Evolutionary conservation across 345 rosid species (phyloP).

Genomic region (Dovyalis caffra): DNA sequence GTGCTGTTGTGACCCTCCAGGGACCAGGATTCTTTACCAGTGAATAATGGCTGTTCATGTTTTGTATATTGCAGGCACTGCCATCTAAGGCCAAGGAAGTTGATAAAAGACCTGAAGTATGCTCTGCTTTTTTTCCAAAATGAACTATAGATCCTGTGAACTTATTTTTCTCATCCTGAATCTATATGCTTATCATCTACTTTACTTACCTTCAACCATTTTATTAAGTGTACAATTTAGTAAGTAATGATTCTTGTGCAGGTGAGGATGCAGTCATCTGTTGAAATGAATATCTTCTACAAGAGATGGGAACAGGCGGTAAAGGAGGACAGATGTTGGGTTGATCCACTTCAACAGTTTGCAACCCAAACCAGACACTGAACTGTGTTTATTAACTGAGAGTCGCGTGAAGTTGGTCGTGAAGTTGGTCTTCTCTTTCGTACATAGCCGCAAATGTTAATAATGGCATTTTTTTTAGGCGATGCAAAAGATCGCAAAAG

Average conservation of each 20-base stretch:
- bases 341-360: constrained; percentile 55
- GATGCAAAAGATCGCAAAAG: neutral
- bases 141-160: neutral
- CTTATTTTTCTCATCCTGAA: neutral
- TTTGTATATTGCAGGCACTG: constrained; percentile 39
- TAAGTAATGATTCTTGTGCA: constrained; percentile 21
- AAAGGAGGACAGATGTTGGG: constrained; percentile 72
- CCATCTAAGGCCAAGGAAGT: constrained; percentile 33
- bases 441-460: neutral
- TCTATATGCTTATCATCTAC: too few species aligned
- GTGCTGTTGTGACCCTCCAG: neutral
- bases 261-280: constrained; percentile 73
- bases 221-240: too few species aligned
- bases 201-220: neutral
- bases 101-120: constrained; percentile 64
- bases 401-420: neutral
- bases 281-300: constrained; percentile 66
- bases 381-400: neutral
- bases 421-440: too few species aligned
- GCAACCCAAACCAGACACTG: constrained; percentile 25
- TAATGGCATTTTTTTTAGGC: neutral
- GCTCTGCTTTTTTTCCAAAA: neutral
- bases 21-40: neutral
- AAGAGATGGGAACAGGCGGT: constrained; percentile 72
- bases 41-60: neutral